A percentile compares a stretch with the other conserved stretches of the same genome.
Conservation (phyloP, 108 stramenopile species). For the Cyclotella atomus region DNA sequence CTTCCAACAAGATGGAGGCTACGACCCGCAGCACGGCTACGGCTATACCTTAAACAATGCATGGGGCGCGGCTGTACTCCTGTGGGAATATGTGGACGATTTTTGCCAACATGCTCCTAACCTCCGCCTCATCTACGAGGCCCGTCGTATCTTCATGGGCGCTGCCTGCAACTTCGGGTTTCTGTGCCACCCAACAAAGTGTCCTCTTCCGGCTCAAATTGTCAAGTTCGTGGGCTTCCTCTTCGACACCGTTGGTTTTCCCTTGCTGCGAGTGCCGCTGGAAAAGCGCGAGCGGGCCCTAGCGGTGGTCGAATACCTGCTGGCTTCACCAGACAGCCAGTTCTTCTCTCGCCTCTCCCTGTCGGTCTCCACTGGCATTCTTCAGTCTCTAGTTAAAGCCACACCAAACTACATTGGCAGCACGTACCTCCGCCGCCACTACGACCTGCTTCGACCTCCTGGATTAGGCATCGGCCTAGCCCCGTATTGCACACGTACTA, state of each 20-base stretch:
- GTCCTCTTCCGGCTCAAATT: not conserved
- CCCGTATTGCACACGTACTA: not conserved
- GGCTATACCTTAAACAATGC: not conserved
- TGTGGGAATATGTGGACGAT: constrained; percentile 4
- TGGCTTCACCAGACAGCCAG: not conserved
- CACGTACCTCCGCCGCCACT: not conserved
- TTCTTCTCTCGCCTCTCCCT: not conserved
- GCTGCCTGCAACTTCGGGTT: not conserved
- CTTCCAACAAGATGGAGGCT: not conserved
- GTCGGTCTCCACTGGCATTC: not conserved
- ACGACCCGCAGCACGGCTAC: not conserved
- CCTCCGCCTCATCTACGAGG: not conserved
- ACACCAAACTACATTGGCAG: not conserved
- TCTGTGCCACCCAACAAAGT: not conserved
- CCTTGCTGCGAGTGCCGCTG: not conserved
- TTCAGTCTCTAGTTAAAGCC: not conserved
- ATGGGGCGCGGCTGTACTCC: not conserved
- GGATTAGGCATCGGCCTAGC: not conserved
- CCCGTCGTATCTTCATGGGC: not conserved
- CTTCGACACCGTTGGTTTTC: not conserved
- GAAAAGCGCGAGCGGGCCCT: not conserved
- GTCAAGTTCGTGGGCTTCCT: constrained; percentile 1
- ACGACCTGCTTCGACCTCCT: not conserved
- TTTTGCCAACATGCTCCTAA: not conserved
- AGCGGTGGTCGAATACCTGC: not conserved